phyloP scores from a whole-genome alignment of 1,284 basidiomycete genomes.

The Cryptococcus amylolentus region DNA sequence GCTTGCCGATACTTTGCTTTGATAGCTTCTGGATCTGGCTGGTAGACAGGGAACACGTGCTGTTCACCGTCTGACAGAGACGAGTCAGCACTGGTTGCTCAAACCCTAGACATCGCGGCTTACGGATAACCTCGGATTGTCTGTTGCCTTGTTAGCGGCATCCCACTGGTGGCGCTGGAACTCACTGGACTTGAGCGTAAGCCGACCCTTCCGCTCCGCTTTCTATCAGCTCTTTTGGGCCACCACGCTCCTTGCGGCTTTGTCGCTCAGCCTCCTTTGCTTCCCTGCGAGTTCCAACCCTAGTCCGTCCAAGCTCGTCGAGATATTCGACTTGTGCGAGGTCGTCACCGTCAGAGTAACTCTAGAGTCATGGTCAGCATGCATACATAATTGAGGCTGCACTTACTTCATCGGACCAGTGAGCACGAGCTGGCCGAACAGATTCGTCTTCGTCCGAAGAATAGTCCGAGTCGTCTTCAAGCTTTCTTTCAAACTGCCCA shows the following conservation, averaged over 20 bases:
- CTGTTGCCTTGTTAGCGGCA: constrained; percentile 46
- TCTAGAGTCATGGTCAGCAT: constrained; percentile 1
- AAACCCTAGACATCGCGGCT: constrained; percentile 11
- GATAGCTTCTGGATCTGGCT: constrained; percentile 73
- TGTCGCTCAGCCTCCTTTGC: constrained; percentile 35
- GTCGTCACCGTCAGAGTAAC: constrained; percentile 53
- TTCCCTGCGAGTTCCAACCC: constrained; percentile 42
- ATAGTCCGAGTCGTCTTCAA: constrained; percentile 50
- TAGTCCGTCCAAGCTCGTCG: constrained; percentile 48
- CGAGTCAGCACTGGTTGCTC: neutral
- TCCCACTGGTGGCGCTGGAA: constrained; percentile 1
- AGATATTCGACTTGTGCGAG: constrained; percentile 44
- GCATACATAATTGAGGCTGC: neutral
- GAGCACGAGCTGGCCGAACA: constrained; percentile 11
- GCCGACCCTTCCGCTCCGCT: constrained; percentile 24
- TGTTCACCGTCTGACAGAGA: constrained; percentile 60
- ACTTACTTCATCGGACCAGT: constrained; percentile 15
- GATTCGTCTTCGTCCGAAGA: constrained; percentile 41
- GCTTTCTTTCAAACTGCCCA: constrained; percentile 68
- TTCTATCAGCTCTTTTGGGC: constrained; percentile 1
- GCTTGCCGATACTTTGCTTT: constrained; percentile 72
- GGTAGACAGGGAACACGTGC: constrained; percentile 77
- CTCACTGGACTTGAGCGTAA: constrained; percentile 47
- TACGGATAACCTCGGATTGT: constrained; percentile 57
- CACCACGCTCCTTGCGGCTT: constrained; percentile 6